Conservation (phyloP, 768 basidiomycete species). For the Podaxis pistillaris region DNA sequence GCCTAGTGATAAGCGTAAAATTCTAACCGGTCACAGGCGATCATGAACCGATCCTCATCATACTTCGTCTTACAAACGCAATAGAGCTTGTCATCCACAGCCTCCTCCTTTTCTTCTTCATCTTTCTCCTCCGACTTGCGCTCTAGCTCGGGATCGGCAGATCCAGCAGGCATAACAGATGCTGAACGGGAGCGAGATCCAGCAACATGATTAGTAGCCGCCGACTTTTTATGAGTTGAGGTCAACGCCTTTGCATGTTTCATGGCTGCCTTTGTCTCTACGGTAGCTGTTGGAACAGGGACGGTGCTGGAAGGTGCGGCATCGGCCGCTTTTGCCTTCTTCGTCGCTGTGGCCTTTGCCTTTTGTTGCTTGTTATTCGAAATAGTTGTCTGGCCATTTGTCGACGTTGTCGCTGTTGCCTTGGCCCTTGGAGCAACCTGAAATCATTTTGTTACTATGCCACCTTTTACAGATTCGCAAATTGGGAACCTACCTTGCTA, state of each 20-base stretch:
- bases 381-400: conserved; percentile 20
- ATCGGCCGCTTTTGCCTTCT: conserved; percentile 5
- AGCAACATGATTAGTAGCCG: conserved; percentile 23
- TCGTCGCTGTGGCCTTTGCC: neutral
- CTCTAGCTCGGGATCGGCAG: conserved; percentile 37
- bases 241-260: conserved; percentile 17
- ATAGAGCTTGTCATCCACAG: conserved; percentile 72
- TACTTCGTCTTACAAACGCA: conserved; percentile 88
- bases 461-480: neutral
- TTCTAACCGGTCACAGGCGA: conserved; percentile 86
- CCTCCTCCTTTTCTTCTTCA: conserved; percentile 43
- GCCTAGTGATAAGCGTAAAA: conserved; percentile 1
- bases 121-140: conserved; percentile 39
- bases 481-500: conserved; percentile 34
- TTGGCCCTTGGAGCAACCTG: conserved; percentile 20
- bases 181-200: conserved; percentile 66
- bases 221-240: conserved; percentile 14
- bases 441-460: conserved; percentile 10
- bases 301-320: conserved; percentile 15
- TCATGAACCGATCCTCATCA: conserved; percentile 87
- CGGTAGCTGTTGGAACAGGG: conserved; percentile 9
- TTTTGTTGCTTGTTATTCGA: conserved; percentile 11
- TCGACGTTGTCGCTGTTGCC: conserved; percentile 19
- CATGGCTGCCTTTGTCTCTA: conserved; percentile 26
- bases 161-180: conserved; percentile 57